Evolutionary conservation across 73 alveolate species (phyloP).

Genomic region (Halteria grandinella): DNA sequence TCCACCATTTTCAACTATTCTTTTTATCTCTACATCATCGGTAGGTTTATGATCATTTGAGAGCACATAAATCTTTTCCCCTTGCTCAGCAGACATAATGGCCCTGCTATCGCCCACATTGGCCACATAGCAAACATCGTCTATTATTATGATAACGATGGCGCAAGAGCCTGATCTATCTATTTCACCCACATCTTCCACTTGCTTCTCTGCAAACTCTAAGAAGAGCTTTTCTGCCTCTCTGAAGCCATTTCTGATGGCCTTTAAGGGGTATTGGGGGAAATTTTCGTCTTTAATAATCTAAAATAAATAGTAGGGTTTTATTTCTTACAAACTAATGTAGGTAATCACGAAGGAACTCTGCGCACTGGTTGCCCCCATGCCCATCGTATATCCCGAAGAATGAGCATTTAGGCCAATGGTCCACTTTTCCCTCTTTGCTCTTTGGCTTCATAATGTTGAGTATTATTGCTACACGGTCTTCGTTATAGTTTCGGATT

Average conservation of each 20-base stretch:
- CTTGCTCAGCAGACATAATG: conserved; percentile 63
- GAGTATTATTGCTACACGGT: conserved; percentile 71
- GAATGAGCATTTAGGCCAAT: conserved; percentile 71
- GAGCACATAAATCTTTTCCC: conserved; percentile 66
- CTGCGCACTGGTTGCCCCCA: conserved; percentile 69
- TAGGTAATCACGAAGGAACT: conserved; percentile 59
- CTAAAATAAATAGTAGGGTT: neutral
- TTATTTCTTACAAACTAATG: conserved; percentile 47
- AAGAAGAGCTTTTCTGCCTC: conserved; percentile 67
- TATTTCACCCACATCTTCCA: conserved; percentile 53
- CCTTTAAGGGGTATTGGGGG: conserved; percentile 54
- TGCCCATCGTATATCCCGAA: conserved; percentile 69
- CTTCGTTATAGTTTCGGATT: conserved; percentile 83
- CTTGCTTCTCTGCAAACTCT: conserved; percentile 61
- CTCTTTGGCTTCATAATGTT: conserved; percentile 69
- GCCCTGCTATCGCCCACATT: conserved; percentile 81
- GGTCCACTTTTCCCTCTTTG: conserved; percentile 45
- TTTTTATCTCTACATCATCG: conserved; percentile 84
- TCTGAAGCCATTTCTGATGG: conserved; percentile 61
- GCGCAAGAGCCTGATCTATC: conserved; percentile 87
- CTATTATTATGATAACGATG: conserved; percentile 64
- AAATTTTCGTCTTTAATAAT: conserved; percentile 59
- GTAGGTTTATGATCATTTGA: conserved; percentile 86
- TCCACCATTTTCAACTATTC: conserved; percentile 88
- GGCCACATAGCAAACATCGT: conserved; percentile 59